Percentiles rank a stretch among this genome's conserved stretches.
Conservation (phyloP, 176 grass and related monocot species). For the Oropetium thomaeum region DNA sequence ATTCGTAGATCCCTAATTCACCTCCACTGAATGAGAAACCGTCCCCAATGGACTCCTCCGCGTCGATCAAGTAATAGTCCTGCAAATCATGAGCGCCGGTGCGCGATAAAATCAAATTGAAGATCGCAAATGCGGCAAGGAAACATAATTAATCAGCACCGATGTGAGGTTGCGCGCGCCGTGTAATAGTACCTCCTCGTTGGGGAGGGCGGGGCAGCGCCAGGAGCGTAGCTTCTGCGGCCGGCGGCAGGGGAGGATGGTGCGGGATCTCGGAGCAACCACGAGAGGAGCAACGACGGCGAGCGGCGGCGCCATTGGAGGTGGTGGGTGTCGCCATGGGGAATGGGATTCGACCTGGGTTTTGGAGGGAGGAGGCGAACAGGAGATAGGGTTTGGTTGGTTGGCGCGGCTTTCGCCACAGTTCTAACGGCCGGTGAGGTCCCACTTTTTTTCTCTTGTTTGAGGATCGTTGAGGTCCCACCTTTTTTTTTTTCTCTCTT, state of each 20-base stretch:
- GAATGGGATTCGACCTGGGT: conserved; percentile 30
- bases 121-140: background rate
- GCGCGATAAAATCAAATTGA: background rate
- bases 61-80: conserved; percentile 78
- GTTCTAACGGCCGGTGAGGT: conserved; percentile 9
- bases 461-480: no score
- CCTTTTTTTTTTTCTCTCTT: no score
- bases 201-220: conserved; percentile 42
- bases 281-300: conserved; percentile 23
- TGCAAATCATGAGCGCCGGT: conserved; percentile 23
- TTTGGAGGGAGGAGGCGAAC: conserved; percentile 30
- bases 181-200: conserved; percentile 46
- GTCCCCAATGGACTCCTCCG: conserved; percentile 70
- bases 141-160: background rate
- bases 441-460: no score
- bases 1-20: conserved; percentile 2
- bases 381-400: conserved; percentile 76
- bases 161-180: background rate
- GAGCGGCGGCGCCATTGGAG: conserved; percentile 58
- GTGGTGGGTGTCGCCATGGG: conserved; percentile 23
- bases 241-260: conserved; percentile 9
- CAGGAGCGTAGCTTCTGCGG: conserved; percentile 30
- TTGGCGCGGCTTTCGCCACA: conserved; percentile 48
- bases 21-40: conserved; percentile 93
- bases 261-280: conserved; percentile 28